A percentile compares a stretch with the other conserved stretches of the same genome.
phyloP scores from a whole-genome alignment of 139 green algal genomes.

The Coccomyxa sp. region DNA sequence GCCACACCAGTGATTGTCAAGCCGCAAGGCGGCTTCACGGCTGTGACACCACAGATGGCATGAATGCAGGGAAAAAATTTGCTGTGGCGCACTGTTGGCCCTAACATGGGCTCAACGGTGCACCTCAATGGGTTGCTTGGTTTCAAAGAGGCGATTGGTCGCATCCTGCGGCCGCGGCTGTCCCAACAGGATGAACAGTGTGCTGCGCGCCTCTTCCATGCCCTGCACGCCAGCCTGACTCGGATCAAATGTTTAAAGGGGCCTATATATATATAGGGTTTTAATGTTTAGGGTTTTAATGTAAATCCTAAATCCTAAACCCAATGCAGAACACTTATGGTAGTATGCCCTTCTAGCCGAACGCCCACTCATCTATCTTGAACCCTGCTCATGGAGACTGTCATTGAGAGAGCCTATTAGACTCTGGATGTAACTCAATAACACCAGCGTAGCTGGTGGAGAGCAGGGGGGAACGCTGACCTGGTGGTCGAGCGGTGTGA shows the following conservation, averaged over 20 bases:
- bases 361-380: neutral
- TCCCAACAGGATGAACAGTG: conserved; percentile 5
- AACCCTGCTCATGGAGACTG: too few species aligned
- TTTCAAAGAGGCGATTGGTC: neutral
- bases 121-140: neutral
- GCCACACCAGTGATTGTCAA: too few species aligned
- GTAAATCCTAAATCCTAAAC: too few species aligned
- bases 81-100: neutral
- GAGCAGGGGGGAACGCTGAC: neutral
- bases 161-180: conserved; percentile 1
- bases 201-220: neutral
- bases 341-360: too few species aligned
- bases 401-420: neutral
- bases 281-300: too few species aligned
- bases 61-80: neutral
- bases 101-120: neutral
- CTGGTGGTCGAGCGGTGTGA: neutral
- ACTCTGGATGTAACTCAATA: neutral
- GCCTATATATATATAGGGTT: too few species aligned
- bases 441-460: neutral
- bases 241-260: neutral
- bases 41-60: neutral
- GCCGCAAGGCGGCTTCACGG: neutral
- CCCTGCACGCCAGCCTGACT: conserved; percentile 6
- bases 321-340: too few species aligned